Percentiles rank a stretch among this genome's conserved stretches.
Evolutionary conservation across 148 eudicot species (phyloP).

Genomic region (Chenopodium album): DNA sequence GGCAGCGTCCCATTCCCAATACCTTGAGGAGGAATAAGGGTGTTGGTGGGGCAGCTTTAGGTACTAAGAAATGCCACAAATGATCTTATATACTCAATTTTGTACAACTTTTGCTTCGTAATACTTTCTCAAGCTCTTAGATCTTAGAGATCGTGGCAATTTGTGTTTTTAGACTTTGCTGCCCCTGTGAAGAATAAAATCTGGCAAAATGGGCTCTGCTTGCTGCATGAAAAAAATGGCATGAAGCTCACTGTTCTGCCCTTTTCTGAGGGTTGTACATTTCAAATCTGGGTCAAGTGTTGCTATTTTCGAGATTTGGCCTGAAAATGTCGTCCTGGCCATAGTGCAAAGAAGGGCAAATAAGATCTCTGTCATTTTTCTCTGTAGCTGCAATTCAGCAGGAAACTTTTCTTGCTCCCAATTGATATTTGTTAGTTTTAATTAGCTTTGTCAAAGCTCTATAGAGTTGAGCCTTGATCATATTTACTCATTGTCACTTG

Average conservation of each 20-base stretch:
- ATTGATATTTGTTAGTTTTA: not conserved
- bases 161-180: not conserved
- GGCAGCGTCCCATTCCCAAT: slow-evolving; percentile 92
- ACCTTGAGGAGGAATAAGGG: slow-evolving; percentile 38
- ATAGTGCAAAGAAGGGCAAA: slow-evolving; percentile 14
- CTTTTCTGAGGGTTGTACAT: slow-evolving; percentile 11
- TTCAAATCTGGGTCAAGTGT: slow-evolving; percentile 15
- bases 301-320: slow-evolving; percentile 1
- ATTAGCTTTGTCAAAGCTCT: not conserved
- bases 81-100: slow-evolving; percentile 7
- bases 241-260: slow-evolving; percentile 6
- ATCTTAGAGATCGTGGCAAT: slow-evolving; percentile 1
- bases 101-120: not conserved
- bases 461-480: not conserved
- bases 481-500: not conserved
- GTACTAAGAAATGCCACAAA: not conserved
- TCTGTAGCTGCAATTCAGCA: slow-evolving; percentile 11
- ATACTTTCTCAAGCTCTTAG: slow-evolving; percentile 18
- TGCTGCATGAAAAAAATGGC: slow-evolving; percentile 18
- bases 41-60: slow-evolving; percentile 11
- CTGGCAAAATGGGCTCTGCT: slow-evolving; percentile 13
- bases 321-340: slow-evolving; percentile 16
- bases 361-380: not conserved
- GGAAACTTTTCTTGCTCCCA: slow-evolving; percentile 1
- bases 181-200: slow-evolving; percentile 26